Evolutionary conservation across 306 rosid genomes (phyloP).

Genomic region (Prosopis cineraria): DNA sequence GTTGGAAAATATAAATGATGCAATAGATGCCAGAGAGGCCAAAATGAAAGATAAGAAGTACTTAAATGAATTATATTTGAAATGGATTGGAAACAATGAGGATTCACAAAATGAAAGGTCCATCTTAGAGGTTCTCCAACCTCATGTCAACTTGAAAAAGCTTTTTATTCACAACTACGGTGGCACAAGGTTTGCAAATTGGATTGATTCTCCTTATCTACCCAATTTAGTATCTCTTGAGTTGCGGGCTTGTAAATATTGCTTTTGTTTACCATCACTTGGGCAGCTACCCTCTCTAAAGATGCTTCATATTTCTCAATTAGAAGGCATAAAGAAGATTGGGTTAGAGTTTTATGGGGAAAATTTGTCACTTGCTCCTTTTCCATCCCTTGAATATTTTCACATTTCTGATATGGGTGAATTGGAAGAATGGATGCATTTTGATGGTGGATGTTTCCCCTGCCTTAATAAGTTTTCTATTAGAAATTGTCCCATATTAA

Average conservation of each 20-base stretch:
- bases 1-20: background rate
- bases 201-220: slow-evolving; percentile 5
- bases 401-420: background rate
- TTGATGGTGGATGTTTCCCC: slow-evolving; percentile 22
- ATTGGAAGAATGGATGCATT: slow-evolving; percentile 16
- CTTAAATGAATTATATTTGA: background rate
- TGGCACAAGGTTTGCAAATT: slow-evolving; percentile 25
- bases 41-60: background rate
- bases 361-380: background rate
- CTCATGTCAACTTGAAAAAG: background rate
- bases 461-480: background rate
- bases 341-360: background rate
- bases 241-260: background rate
- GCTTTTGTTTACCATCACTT: background rate
- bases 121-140: background rate
- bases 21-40: background rate
- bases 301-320: background rate
- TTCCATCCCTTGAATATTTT: background rate
- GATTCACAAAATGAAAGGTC: background rate
- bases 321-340: background rate
- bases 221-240: background rate
- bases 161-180: background rate
- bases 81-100: background rate
- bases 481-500: background rate
- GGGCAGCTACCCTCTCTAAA: background rate